A percentile compares a stretch with the other conserved stretches of the same genome.
phyloP scores from a whole-genome alignment of 768 basidiomycete species.

The Boletus edulis region DNA sequence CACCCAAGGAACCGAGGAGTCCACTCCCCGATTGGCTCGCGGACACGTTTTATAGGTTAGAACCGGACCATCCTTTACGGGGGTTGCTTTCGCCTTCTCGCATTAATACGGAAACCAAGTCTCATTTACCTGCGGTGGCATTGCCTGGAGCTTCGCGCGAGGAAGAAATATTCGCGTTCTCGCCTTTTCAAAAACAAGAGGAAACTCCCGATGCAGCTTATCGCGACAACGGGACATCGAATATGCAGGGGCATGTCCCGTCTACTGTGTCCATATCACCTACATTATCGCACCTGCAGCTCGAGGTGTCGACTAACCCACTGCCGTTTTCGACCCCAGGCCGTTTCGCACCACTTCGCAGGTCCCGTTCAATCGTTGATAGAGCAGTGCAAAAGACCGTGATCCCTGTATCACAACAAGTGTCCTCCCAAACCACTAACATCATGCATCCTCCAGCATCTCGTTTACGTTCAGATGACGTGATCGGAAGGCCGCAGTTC shows the following conservation, averaged over 20 bases:
- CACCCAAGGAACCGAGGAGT: conserved; percentile 21
- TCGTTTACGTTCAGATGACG: conserved; percentile 19
- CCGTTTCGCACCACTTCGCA: conserved; percentile 13
- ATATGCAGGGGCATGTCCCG: neutral
- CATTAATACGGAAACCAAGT: conserved; percentile 1
- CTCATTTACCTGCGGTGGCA: neutral
- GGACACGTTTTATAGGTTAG: conserved; percentile 47
- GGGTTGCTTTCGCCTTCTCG: conserved; percentile 27
- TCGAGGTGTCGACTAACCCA: neutral
- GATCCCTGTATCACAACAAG: conserved; percentile 7
- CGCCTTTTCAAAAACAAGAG: conserved; percentile 20
- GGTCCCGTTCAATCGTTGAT: neutral
- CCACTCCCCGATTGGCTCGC: conserved; percentile 57
- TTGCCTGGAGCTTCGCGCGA: conserved; percentile 6
- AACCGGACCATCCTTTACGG: conserved; percentile 34
- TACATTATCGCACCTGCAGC: neutral
- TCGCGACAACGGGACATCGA: neutral
- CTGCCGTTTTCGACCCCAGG: conserved; percentile 28
- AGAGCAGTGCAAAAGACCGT: conserved; percentile 2
- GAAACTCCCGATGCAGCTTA: neutral
- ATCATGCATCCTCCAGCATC: conserved; percentile 11
- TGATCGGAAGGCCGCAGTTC: conserved; percentile 3
- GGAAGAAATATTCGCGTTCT: conserved; percentile 29
- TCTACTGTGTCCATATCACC: neutral
- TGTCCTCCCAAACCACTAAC: conserved; percentile 1